Evolutionary conservation across 2,329 filamentous ascomycete species (phyloP).

Genomic region (Diaporthe caulivora): DNA sequence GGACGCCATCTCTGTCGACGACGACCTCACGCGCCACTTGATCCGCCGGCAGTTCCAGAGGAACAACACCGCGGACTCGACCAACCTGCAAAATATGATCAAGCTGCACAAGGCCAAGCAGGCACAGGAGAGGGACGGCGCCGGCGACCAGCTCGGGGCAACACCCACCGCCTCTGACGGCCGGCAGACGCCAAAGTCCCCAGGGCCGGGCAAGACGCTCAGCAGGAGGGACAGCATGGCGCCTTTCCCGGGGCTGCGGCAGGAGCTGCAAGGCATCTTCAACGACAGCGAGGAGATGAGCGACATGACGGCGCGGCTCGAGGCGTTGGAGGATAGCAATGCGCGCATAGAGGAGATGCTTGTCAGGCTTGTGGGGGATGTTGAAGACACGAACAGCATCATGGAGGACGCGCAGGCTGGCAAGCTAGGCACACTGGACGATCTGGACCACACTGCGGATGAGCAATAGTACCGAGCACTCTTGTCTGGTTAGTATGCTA

Average conservation of each 20-base stretch:
- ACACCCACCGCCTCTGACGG: slow-evolving; percentile 27
- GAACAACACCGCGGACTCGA: slow-evolving; percentile 54
- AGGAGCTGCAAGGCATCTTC: slow-evolving; percentile 64
- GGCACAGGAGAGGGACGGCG: slow-evolving; percentile 21
- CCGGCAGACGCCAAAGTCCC: slow-evolving; percentile 41
- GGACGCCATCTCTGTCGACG: slow-evolving; percentile 69
- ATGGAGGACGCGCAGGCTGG: slow-evolving; percentile 44
- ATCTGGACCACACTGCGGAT: slow-evolving; percentile 37
- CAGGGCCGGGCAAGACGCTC: slow-evolving; percentile 15
- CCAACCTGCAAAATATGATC: slow-evolving; percentile 32
- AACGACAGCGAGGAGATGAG: slow-evolving; percentile 59
- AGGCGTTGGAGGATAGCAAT: slow-evolving; percentile 63
- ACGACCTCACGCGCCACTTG: slow-evolving; percentile 69
- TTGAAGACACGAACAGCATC: slow-evolving; percentile 41
- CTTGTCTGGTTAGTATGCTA: neutral
- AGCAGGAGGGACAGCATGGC: slow-evolving; percentile 65
- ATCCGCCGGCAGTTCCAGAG: slow-evolving; percentile 69
- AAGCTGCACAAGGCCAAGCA: slow-evolving; percentile 38
- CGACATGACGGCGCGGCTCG: slow-evolving; percentile 59
- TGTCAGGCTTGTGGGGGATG: slow-evolving; percentile 49
- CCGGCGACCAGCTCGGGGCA: slow-evolving; percentile 20
- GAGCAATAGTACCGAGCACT: slow-evolving; percentile 25
- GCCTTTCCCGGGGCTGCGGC: slow-evolving; percentile 63
- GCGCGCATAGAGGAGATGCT: slow-evolving; percentile 63
- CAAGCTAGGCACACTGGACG: slow-evolving; percentile 41